A percentile compares a stretch with the other conserved stretches of the same genome.
phyloP scores from a whole-genome alignment of 108 stramenopile species.

The Parietichytrium sp. region DNA sequence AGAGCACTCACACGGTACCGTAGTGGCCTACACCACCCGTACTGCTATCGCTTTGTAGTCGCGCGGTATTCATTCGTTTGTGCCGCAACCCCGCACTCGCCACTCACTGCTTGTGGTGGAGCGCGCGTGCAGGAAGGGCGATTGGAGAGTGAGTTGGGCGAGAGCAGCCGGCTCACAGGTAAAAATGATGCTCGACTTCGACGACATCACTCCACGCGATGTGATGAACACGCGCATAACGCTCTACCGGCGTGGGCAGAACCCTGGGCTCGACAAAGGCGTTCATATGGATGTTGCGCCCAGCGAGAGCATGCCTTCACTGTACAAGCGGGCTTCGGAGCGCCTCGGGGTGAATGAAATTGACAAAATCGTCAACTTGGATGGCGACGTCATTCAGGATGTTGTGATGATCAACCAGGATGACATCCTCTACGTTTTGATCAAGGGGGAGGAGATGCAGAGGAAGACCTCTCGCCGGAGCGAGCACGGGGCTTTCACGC shows the following conservation, averaged over 20 bases:
- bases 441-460: not conserved
- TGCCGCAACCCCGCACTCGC: no score
- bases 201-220: no score
- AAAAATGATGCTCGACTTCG: no score
- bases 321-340: not conserved
- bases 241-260: not conserved
- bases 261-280: not conserved
- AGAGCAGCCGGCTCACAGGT: no score
- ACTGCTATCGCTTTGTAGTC: no score
- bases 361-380: constrained; percentile 6
- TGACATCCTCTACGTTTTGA: constrained; percentile 1
- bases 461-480: not conserved
- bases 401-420: constrained; percentile 16
- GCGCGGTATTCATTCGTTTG: no score
- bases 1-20: no score
- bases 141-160: no score
- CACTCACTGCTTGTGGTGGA: no score
- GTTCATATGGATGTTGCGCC: not conserved
- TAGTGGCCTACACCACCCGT: no score
- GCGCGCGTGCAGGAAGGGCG: no score
- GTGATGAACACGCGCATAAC: constrained; percentile 14
- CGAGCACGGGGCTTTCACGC: not conserved
- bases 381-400: constrained; percentile 17
- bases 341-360: not conserved
- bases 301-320: not conserved